A percentile compares a stretch with the other conserved stretches of the same genome.
Conservation (phyloP, 106 monocot genomes). For the Acorus gramineus region DNA sequence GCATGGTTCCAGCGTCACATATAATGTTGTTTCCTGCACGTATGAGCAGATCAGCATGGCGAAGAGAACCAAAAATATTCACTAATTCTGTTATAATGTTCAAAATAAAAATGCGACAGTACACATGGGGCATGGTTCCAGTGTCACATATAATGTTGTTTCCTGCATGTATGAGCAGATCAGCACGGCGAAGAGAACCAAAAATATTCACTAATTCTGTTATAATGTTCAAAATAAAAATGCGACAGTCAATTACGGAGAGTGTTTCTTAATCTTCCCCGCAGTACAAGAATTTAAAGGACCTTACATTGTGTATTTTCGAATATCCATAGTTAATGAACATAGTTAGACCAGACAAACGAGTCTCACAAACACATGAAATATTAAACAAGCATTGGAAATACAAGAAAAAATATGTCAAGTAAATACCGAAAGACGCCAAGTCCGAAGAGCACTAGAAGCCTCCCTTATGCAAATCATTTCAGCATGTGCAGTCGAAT, state of each 20-base stretch:
- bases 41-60: too few relatives aligned
- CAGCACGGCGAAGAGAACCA: too few relatives aligned
- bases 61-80: too few relatives aligned
- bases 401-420: not conserved
- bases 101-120: slow-evolving; percentile 47
- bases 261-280: too few relatives aligned
- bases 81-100: too few relatives aligned
- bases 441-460: slow-evolving; percentile 62
- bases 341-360: too few relatives aligned
- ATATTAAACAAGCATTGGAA: not conserved
- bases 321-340: too few relatives aligned
- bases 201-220: too few relatives aligned
- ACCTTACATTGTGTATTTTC: too few relatives aligned
- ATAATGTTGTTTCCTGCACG: slow-evolving; percentile 75
- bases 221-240: not conserved
- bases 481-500: slow-evolving; percentile 97
- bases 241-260: slow-evolving; percentile 38
- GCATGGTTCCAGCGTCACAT: slow-evolving; percentile 94
- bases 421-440: slow-evolving; percentile 74
- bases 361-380: too few relatives aligned
- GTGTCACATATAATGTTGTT: slow-evolving; percentile 90
- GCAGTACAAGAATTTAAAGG: too few relatives aligned
- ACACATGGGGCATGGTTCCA: slow-evolving; percentile 96
- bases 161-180: too few relatives aligned
- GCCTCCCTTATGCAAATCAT: slow-evolving; percentile 93